Percentiles rank a stretch among this genome's conserved stretches.
Evolutionary conservation across 495 filamentous ascomycete genomes (phyloP).

Genomic region (Oidiodendron maius): DNA sequence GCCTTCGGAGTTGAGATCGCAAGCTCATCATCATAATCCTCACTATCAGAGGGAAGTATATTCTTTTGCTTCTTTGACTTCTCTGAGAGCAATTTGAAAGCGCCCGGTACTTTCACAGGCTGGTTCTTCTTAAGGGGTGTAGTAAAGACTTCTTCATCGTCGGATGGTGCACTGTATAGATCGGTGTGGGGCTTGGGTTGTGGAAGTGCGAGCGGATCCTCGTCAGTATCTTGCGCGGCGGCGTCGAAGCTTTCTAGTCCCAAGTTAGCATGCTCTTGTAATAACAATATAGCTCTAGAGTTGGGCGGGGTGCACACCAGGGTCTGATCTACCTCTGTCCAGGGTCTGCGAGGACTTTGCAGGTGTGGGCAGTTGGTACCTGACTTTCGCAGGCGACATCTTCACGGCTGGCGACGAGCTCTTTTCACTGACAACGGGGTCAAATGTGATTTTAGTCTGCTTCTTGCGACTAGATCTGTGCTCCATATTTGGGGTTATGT

Average conservation of each 20-base stretch:
- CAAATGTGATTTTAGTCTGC: conserved; percentile 18
- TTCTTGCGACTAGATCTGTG: conserved; percentile 10
- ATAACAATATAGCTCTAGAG: too few species aligned
- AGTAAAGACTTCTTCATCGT: not conserved
- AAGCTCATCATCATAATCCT: conserved; percentile 11
- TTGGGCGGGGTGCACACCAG: not conserved
- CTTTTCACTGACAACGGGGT: not conserved
- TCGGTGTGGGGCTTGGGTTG: too few species aligned
- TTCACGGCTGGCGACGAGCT: conserved; percentile 2
- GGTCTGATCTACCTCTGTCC: not conserved
- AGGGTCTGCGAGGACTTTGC: not conserved
- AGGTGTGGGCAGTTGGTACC: conserved; percentile 6
- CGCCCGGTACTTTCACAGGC: too few species aligned
- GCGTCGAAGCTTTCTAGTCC: too few species aligned
- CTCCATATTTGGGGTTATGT: conserved; percentile 15
- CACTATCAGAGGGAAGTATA: not conserved
- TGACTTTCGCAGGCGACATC: conserved; percentile 14
- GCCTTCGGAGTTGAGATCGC: not conserved
- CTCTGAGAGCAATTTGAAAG: too few species aligned
- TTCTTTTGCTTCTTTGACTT: conserved; percentile 1
- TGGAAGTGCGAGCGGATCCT: too few species aligned
- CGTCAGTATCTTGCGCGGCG: too few species aligned
- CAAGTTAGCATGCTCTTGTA: too few species aligned
- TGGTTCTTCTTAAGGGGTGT: not conserved
- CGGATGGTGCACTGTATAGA: too few species aligned